phyloP scores from a whole-genome alignment of 352 stramenopile species.

The Pythium sp. region DNA sequence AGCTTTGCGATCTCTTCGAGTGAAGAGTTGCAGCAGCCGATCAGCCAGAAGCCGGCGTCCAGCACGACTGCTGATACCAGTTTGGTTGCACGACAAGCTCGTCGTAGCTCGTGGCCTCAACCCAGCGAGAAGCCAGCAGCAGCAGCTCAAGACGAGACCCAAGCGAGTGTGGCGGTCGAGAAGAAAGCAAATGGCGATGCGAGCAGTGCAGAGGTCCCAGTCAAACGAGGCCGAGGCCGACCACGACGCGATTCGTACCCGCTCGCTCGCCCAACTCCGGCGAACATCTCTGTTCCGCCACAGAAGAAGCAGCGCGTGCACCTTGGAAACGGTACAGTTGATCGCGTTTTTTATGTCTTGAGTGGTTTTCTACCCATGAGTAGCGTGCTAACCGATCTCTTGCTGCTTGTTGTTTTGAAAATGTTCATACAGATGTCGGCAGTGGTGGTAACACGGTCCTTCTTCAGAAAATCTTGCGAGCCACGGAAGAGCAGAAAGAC shows the following conservation, averaged over 20 bases:
- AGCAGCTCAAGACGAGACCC: not conserved
- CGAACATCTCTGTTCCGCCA: not conserved
- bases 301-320: not conserved
- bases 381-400: not conserved
- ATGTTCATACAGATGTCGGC: no score
- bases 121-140: not conserved
- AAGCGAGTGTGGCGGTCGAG: not conserved
- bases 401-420: not conserved
- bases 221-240: not conserved
- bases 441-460: not conserved
- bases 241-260: not conserved
- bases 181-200: not conserved
- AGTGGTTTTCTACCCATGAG: not conserved
- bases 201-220: not conserved
- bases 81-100: not conserved
- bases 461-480: not conserved
- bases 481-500: conserved; percentile 1
- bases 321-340: not conserved
- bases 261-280: not conserved
- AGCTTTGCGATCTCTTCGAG: not conserved
- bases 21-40: not conserved
- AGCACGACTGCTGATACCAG: not conserved
- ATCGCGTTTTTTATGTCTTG: not conserved
- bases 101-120: not conserved
- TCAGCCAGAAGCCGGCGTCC: not conserved